Evolutionary conservation across 2,329 filamentous ascomycete genomes (phyloP).

Genomic region (Dactylonectria macrodidyma): DNA sequence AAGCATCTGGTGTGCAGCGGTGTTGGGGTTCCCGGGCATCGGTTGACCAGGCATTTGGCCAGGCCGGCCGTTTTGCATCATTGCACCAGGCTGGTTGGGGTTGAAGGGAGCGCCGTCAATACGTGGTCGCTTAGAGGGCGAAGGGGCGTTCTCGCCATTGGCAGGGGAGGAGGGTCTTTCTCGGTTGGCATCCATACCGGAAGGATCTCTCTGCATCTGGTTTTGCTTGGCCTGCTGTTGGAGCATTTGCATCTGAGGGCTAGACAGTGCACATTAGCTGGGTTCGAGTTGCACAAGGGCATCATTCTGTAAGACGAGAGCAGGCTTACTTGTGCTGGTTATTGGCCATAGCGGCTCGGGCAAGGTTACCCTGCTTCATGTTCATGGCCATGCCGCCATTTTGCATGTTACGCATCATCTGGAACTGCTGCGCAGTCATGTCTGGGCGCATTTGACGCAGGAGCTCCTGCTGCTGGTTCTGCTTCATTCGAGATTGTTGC

Average conservation of each 20-base stretch:
- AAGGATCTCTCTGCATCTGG: constrained; percentile 90
- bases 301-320: not conserved
- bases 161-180: constrained; percentile 86
- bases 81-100: constrained; percentile 73
- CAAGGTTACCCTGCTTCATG: constrained; percentile 74
- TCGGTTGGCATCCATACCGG: constrained; percentile 87
- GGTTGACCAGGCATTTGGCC: constrained; percentile 80
- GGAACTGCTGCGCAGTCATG: constrained; percentile 68
- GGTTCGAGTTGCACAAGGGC: not conserved
- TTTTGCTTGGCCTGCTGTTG: constrained; percentile 80
- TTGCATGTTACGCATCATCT: constrained; percentile 78
- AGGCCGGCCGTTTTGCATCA: constrained; percentile 83
- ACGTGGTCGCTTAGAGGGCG: constrained; percentile 90
- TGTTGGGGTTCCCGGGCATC: constrained; percentile 68
- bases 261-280: constrained; percentile 50
- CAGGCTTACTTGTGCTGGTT: constrained; percentile 77
- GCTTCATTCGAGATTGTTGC: constrained; percentile 80
- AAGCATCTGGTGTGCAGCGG: constrained; percentile 73
- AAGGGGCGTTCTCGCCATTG: constrained; percentile 89
- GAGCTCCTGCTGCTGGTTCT: constrained; percentile 83
- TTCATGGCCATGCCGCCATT: constrained; percentile 73
- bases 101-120: constrained; percentile 81
- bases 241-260: constrained; percentile 80
- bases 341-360: constrained; percentile 84
- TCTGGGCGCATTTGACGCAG: constrained; percentile 80